phyloP scores from a whole-genome alignment of 768 basidiomycete genomes.

The Tylopilus plumbeoviolaceoides region DNA sequence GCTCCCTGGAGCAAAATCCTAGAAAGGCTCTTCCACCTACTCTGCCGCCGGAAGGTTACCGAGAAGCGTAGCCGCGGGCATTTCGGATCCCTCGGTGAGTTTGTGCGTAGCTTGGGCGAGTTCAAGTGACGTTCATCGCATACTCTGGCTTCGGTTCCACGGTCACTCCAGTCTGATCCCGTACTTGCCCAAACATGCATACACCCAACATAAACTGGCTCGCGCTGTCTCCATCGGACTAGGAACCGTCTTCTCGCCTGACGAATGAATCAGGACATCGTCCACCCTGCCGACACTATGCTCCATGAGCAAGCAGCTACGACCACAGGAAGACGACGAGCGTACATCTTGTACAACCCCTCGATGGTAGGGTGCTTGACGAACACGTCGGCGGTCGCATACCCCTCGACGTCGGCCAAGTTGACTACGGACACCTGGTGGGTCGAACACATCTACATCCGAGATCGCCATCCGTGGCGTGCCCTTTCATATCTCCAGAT shows the following conservation, averaged over 20 bases:
- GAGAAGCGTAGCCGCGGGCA: no score
- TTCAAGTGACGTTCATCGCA: no score
- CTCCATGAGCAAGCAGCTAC: no score
- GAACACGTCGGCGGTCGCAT: neutral
- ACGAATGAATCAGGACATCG: neutral
- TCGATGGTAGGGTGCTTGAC: neutral
- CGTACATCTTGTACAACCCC: neutral
- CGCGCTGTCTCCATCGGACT: neutral
- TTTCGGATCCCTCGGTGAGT: no score
- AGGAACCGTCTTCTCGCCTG: slow-evolving; percentile 32
- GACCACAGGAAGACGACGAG: neutral
- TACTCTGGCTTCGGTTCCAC: slow-evolving; percentile 32
- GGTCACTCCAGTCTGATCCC: slow-evolving; percentile 24
- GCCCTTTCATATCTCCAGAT: no score
- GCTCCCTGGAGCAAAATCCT: slow-evolving; percentile 60
- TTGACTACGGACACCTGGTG: neutral
- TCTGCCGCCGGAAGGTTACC: no score
- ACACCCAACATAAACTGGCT: neutral
- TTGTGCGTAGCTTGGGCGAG: no score
- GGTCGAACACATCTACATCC: neutral
- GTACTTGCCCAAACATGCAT: neutral
- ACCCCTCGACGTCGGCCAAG: neutral
- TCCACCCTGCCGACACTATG: neutral
- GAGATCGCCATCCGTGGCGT: no score
- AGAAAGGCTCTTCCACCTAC: no score